Evolutionary conservation across 495 filamentous ascomycete genomes (phyloP), one percentile per base, ranked within the genome.

Genomic region (Aspergillus coremiiformis): DNA sequence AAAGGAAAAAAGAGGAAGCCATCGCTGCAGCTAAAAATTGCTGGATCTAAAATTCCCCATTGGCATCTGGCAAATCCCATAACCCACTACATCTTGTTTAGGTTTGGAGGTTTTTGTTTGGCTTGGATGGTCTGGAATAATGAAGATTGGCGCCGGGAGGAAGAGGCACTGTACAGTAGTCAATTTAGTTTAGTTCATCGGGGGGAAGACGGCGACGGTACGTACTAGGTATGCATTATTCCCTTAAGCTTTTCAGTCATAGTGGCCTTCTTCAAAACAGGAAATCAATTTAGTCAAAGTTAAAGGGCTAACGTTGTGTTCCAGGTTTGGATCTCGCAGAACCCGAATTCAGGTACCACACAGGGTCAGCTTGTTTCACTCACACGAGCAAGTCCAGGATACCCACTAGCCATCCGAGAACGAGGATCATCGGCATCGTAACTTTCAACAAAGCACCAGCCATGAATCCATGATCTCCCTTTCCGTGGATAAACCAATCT

Each of bases 131-230:
- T 47, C 43, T 58, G 55, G 51, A 58, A 54, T 50, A 50, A 59
- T 55, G 53, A 59, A 59, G 53, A 59, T 59, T 59, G 57, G 57
- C 57, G 56, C 52, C 56, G 52, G 56, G 56, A 59, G 56, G 56
- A 59, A 55, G 52, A 59, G 56, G 52, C 56, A 59, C 49, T 23
- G 30, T 51, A 58, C 42, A 52, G 51, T 47, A 51, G 51, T 41
- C 39, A 51, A n/a, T n/a, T 15, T 35, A 35, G 32, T 35, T 35
- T 45, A 45, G 43, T 45, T 21, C 29, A 17, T 29, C 29, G 29
- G 43, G 14, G 43, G 24, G 23, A 22, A 45, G 29, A 19, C 7
- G 43, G 32, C 32, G 9, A 30, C 27, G 10, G 32, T 35, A n/a
- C n/a, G n/a, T n/a, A n/a, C n/a, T n/a, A n/a, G n/a, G 32, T 10